These are phyloP conservation scores for Penicillium argentinense DNA, from an alignment of 495 filamentous ascomycete genomes.

Conservation along the genomic window DNA sequence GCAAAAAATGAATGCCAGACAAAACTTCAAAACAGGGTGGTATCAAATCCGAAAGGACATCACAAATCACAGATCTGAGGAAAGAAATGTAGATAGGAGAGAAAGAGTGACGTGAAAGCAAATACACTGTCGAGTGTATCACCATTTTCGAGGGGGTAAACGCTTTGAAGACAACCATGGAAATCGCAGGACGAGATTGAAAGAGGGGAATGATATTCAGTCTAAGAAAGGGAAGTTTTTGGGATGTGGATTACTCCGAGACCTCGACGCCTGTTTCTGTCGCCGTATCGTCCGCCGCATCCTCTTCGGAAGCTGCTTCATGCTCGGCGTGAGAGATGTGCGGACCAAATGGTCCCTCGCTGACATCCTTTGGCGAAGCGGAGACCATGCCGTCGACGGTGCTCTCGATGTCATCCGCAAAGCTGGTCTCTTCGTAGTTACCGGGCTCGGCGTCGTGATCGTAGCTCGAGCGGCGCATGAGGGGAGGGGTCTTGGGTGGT, in stretches of 20 bases:
- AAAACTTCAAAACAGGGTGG: conserved; percentile 28
- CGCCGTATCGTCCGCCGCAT: background rate
- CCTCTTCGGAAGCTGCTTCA: conserved; percentile 1
- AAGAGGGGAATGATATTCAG: conserved; percentile 9
- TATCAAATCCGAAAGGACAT: conserved; percentile 34
- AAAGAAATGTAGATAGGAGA: conserved; percentile 12
- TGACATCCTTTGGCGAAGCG: conserved; percentile 33
- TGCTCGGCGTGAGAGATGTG: too few species aligned
- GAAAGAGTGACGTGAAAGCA: conserved; percentile 2
- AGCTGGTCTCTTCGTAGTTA: conserved; percentile 34
- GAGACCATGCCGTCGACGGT: conserved; percentile 42
- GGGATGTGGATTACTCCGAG: too few species aligned
- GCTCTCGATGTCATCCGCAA: conserved; percentile 42
- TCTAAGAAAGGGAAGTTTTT: conserved; percentile 13
- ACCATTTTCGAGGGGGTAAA: too few species aligned
- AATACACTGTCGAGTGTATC: too few species aligned
- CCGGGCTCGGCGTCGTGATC: conserved; percentile 66
- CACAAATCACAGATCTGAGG: conserved; percentile 22
- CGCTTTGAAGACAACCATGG: conserved; percentile 2
- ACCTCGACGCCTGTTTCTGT: too few species aligned
- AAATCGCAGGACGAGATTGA: conserved; percentile 5
- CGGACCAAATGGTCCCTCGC: conserved; percentile 39
- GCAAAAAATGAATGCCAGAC: too few species aligned
- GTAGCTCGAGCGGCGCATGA: conserved; percentile 67
- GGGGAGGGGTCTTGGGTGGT: conserved; percentile 64